phyloP scores from a whole-genome alignment of 2,329 filamentous ascomycete genomes.

The Stachybotrys elegans region DNA sequence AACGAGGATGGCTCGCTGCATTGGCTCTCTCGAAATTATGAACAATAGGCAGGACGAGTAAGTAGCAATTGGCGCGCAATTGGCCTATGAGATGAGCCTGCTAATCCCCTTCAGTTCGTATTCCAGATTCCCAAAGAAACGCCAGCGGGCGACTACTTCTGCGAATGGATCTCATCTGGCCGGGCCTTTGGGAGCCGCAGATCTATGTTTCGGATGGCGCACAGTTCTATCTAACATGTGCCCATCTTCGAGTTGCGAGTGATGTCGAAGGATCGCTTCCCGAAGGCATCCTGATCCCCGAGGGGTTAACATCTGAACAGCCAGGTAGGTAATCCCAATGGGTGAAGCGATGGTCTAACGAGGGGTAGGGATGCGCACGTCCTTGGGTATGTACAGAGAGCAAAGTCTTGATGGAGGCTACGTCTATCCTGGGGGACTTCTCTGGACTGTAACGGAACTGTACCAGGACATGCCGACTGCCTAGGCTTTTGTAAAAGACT shows the following conservation, averaged over 20 bases:
- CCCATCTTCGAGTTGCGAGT: slow-evolving; percentile 3
- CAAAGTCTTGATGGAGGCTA: slow-evolving; percentile 3
- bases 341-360: background rate
- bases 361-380: slow-evolving; percentile 2
- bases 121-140: slow-evolving; percentile 13
- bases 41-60: background rate
- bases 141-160: slow-evolving; percentile 12
- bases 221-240: slow-evolving; percentile 5
- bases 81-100: background rate
- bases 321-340: too few species aligned
- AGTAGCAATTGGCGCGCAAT: background rate
- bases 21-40: slow-evolving; percentile 1
- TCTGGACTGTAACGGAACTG: slow-evolving; percentile 2
- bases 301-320: background rate
- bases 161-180: slow-evolving; percentile 4
- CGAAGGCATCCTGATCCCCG: slow-evolving; percentile 4
- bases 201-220: background rate
- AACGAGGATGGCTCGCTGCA: background rate
- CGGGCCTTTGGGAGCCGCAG: background rate
- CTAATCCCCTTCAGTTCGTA: slow-evolving; percentile 7
- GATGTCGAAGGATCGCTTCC: slow-evolving; percentile 1
- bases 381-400: background rate
- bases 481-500: too few species aligned
- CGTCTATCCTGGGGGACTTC: slow-evolving; percentile 1
- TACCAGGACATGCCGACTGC: too few species aligned